These are phyloP conservation scores for Fusarium sambucinum DNA, from an alignment of 2,329 filamentous ascomycete species.

Conservation along the genomic window DNA sequence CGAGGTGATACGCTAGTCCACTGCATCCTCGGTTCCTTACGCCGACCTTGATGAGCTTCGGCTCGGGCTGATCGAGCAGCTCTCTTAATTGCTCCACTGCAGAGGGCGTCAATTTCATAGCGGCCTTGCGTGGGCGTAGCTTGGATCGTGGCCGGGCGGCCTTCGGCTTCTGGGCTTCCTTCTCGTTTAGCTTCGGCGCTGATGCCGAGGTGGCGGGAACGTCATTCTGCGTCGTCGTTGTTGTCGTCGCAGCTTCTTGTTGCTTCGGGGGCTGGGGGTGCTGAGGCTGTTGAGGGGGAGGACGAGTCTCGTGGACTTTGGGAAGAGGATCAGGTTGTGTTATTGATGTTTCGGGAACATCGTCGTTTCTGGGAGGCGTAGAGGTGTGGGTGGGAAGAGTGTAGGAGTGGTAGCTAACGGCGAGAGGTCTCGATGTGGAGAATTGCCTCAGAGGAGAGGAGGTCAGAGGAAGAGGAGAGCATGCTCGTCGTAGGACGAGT, in stretches of 20 bases:
- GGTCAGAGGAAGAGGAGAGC: constrained; percentile 53
- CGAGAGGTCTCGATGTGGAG: constrained; percentile 52
- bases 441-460: constrained; percentile 55
- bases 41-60: constrained; percentile 93
- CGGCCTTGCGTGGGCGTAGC: constrained; percentile 81
- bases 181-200: constrained; percentile 62
- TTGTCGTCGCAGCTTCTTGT: constrained; percentile 28
- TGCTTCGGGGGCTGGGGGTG: constrained; percentile 38
- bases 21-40: constrained; percentile 96
- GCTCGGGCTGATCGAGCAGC: constrained; percentile 85
- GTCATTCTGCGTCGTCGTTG: constrained; percentile 31
- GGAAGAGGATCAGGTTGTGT: constrained; percentile 60
- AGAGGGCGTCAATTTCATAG: constrained; percentile 84
- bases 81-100: constrained; percentile 83
- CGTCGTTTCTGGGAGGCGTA: constrained; percentile 57
- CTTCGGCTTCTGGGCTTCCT: constrained; percentile 75
- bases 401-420: constrained; percentile 64
- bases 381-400: constrained; percentile 59
- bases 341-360: constrained; percentile 62
- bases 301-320: constrained; percentile 66
- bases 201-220: constrained; percentile 49
- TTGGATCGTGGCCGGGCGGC: constrained; percentile 55
- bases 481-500: constrained; percentile 56
- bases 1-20: constrained; percentile 90
- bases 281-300: constrained; percentile 51